phyloP scores from a whole-genome alignment of 179 eudicot species.

The Silene vulgaris region DNA sequence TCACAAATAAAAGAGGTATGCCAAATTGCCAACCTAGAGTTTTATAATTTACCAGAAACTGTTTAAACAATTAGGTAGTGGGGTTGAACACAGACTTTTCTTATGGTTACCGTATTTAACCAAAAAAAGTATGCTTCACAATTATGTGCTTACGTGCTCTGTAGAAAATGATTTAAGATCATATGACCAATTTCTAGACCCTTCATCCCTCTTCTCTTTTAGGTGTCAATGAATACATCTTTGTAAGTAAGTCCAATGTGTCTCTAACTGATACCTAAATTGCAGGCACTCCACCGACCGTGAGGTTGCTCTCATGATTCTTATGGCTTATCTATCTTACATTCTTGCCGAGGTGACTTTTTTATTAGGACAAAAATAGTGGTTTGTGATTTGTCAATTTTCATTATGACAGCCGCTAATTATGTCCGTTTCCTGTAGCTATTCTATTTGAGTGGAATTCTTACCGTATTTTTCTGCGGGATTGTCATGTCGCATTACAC shows the following conservation, averaged over 20 bases:
- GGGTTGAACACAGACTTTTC: too few relatives aligned
- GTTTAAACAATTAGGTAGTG: too few relatives aligned
- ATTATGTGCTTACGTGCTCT: too few relatives aligned
- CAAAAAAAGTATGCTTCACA: too few relatives aligned
- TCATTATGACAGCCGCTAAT: slow-evolving; percentile 10
- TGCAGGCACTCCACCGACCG: slow-evolving; percentile 97
- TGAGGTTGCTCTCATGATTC: slow-evolving; percentile 97
- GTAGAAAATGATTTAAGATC: too few relatives aligned
- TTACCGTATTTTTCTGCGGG: slow-evolving; percentile 92
- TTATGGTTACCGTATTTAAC: too few relatives aligned
- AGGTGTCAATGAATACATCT: neutral
- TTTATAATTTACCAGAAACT: too few relatives aligned
- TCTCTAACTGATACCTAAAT: slow-evolving; percentile 16
- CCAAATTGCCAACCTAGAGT: too few relatives aligned
- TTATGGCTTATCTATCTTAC: slow-evolving; percentile 94
- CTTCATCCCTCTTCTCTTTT: too few relatives aligned
- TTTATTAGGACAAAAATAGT: neutral
- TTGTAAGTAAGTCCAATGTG: neutral
- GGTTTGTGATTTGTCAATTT: neutral
- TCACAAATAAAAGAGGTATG: too few relatives aligned
- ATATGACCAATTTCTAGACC: too few relatives aligned
- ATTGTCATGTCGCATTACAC: slow-evolving; percentile 98
- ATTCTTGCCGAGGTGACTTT: slow-evolving; percentile 90
- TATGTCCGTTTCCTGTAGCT: slow-evolving; percentile 48
- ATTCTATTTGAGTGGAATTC: slow-evolving; percentile 81